These are phyloP conservation scores for Rhododendron griersonianum DNA, from an alignment of 148 eudicot species.

Conservation along the genomic window DNA sequence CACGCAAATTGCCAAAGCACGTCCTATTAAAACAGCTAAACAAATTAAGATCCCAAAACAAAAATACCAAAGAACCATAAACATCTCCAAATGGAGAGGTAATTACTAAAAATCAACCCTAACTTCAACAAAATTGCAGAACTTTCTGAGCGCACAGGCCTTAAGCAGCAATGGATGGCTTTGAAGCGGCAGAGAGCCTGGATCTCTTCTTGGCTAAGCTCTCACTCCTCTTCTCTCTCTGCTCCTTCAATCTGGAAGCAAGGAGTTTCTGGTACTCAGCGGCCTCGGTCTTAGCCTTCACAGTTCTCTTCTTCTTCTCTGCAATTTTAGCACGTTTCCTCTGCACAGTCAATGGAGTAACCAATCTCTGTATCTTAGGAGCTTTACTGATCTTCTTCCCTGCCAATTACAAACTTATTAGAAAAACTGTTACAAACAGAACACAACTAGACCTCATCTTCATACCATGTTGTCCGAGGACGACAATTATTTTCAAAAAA, in stretches of 20 bases:
- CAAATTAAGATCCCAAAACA: not conserved
- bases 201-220: conserved; percentile 18
- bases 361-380: conserved; percentile 36
- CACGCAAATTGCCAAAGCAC: too few relatives aligned
- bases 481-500: not conserved
- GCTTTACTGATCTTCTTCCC: conserved; percentile 19
- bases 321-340: conserved; percentile 20
- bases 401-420: not conserved
- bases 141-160: not conserved
- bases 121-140: not conserved
- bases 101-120: not conserved
- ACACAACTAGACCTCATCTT: too few relatives aligned
- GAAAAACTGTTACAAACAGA: not conserved
- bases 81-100: not conserved
- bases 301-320: conserved; percentile 14
- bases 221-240: conserved; percentile 4
- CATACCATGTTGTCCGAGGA: not conserved
- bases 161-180: conserved; percentile 31
- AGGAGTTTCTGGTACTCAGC: conserved; percentile 17
- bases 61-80: not conserved
- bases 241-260: conserved; percentile 9
- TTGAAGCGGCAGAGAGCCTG: conserved; percentile 20
- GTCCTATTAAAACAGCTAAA: too few relatives aligned
- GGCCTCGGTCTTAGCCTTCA: conserved; percentile 10
- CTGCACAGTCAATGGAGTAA: conserved; percentile 20